These are phyloP conservation scores for Vicia faba DNA, from an alignment of 306 rosid species.

Conservation along the genomic window DNA sequence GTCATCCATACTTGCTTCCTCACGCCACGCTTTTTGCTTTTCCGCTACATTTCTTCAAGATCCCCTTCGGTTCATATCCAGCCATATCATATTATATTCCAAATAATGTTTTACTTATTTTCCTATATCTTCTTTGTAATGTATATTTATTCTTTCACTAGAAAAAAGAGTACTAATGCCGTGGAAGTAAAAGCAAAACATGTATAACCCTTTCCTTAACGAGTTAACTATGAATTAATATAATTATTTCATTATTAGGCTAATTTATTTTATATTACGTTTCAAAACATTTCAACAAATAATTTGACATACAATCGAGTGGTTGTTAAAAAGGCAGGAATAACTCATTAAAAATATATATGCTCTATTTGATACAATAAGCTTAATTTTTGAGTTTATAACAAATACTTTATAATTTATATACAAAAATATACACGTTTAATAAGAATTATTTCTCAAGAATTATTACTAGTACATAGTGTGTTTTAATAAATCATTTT, in stretches of 20 bases:
- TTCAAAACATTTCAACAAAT: neutral
- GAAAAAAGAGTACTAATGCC: neutral
- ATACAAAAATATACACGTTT: too few relatives aligned
- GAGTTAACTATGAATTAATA: too few relatives aligned
- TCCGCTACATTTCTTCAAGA: constrained; percentile 20
- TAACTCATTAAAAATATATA: too few relatives aligned
- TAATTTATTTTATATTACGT: neutral
- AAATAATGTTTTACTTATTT: neutral
- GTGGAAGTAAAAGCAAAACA: neutral
- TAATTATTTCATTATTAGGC: neutral
- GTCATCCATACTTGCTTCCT: constrained; percentile 20
- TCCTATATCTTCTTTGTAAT: neutral
- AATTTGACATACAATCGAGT: neutral
- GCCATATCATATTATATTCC: neutral
- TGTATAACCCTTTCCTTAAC: neutral
- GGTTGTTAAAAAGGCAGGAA: too few relatives aligned
- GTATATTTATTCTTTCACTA: neutral
- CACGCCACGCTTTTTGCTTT: constrained; percentile 5
- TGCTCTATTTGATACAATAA: too few relatives aligned
- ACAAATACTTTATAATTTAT: too few relatives aligned
- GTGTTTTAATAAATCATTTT: too few relatives aligned
- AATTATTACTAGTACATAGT: too few relatives aligned
- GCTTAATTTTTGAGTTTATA: too few relatives aligned
- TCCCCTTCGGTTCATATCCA: constrained; percentile 13
- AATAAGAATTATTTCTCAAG: too few relatives aligned